Percentiles rank a stretch among this genome's conserved stretches.
Conservation (phyloP, 2,329 filamentous ascomycete species). For the Mycosphaerella sp. region DNA sequence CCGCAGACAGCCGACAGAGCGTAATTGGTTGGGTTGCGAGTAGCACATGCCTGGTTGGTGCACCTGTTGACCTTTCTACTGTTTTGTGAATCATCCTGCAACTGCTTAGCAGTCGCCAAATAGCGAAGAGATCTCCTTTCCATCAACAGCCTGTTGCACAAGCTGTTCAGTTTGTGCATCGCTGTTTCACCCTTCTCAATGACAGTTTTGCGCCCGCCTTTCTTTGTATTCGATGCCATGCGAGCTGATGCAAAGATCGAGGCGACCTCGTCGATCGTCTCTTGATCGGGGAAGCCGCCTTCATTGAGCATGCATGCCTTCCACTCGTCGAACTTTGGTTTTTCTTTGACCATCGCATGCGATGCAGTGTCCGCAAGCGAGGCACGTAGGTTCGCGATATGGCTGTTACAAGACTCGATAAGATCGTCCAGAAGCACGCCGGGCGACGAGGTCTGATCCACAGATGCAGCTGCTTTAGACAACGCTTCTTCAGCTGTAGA, state of each 20-base stretch:
- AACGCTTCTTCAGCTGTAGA: slow-evolving; percentile 49
- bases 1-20: slow-evolving; percentile 47
- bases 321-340: slow-evolving; percentile 18
- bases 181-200: too few relatives aligned
- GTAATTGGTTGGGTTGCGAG: not conserved
- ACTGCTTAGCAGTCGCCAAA: slow-evolving; percentile 18
- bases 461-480: slow-evolving; percentile 41
- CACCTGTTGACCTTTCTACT: not conserved
- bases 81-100: not conserved
- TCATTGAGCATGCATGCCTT: slow-evolving; percentile 17
- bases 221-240: not conserved
- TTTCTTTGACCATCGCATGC: slow-evolving; percentile 9
- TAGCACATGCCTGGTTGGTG: slow-evolving; percentile 8
- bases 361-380: slow-evolving; percentile 2
- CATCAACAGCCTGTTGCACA: slow-evolving; percentile 21
- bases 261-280: slow-evolving; percentile 26
- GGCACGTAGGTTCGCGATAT: slow-evolving; percentile 3
- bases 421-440: slow-evolving; percentile 12
- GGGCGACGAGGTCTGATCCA: slow-evolving; percentile 7
- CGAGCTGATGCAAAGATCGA: slow-evolving; percentile 1
- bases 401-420: slow-evolving; percentile 8
- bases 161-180: slow-evolving; percentile 13
- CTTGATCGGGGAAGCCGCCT: slow-evolving; percentile 25
- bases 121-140: slow-evolving; percentile 25
- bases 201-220: not conserved